phyloP scores from a whole-genome alignment of 805 yeast genomes.

The Pichia nanzhaoensis region DNA sequence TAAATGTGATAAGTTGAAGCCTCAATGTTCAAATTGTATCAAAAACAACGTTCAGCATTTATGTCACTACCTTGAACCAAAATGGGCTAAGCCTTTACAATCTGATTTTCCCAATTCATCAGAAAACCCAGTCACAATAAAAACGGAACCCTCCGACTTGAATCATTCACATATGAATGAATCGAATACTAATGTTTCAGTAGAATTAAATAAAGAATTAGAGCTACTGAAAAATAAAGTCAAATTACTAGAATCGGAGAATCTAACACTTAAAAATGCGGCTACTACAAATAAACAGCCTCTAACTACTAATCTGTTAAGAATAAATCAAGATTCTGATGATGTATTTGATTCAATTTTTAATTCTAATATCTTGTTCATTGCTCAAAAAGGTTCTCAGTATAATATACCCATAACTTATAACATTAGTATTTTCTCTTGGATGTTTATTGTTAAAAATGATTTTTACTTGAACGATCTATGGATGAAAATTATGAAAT shows the following conservation, averaged over 20 bases:
- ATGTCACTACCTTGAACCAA: constrained; percentile 51
- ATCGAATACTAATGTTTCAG: constrained; percentile 1
- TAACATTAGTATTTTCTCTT: constrained; percentile 44
- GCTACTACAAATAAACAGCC: not conserved
- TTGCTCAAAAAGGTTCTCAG: constrained; percentile 30
- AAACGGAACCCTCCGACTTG: constrained; percentile 1
- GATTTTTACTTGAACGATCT: constrained; percentile 49
- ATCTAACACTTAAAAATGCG: constrained; percentile 16
- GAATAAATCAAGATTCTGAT: constrained; percentile 6
- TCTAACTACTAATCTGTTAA: constrained; percentile 1
- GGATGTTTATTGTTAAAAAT: constrained; percentile 54
- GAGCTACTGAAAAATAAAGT: constrained; percentile 20
- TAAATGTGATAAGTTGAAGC: constrained; percentile 40
- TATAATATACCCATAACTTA: constrained; percentile 33
- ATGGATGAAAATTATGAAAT: constrained; percentile 37
- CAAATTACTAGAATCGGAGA: constrained; percentile 27
- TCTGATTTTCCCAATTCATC: constrained; percentile 9
- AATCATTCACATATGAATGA: not conserved
- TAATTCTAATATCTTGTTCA: constrained; percentile 31
- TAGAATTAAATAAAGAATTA: constrained; percentile 21
- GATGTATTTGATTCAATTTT: constrained; percentile 30
- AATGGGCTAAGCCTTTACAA: constrained; percentile 44
- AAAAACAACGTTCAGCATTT: constrained; percentile 53
- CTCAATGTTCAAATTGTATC: constrained; percentile 50
- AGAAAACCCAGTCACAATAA: not conserved